phyloP scores from a whole-genome alignment of 2,329 filamentous ascomycete genomes.

The Westerdykella ornata region DNA sequence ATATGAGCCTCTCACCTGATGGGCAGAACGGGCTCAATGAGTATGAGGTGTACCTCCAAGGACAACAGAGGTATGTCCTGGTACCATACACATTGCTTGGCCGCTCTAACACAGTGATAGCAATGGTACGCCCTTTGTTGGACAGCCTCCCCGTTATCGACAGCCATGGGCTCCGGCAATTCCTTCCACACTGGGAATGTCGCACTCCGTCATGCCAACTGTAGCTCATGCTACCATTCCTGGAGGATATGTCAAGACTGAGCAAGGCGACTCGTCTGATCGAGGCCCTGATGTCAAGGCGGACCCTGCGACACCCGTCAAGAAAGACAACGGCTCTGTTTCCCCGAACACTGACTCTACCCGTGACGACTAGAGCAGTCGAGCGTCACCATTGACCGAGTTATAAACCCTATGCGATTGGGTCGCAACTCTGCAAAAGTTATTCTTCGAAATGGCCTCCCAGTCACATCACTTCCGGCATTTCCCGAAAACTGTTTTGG shows the following conservation, averaged over 20 bases:
- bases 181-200: slow-evolving; percentile 30
- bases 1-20: slow-evolving; percentile 30
- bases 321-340: slow-evolving; percentile 18
- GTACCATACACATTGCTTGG: background rate
- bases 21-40: slow-evolving; percentile 31
- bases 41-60: slow-evolving; percentile 36
- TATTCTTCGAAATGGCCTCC: slow-evolving; percentile 30
- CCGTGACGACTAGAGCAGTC: slow-evolving; percentile 21
- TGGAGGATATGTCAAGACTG: slow-evolving; percentile 19
- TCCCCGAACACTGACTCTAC: slow-evolving; percentile 20
- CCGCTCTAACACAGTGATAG: slow-evolving; percentile 4
- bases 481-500: slow-evolving; percentile 16
- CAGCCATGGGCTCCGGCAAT: slow-evolving; percentile 31
- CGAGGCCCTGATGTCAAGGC: slow-evolving; percentile 26
- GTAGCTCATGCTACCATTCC: slow-evolving; percentile 13
- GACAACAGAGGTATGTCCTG: slow-evolving; percentile 11
- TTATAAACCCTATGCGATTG: background rate
- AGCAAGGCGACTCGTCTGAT: slow-evolving; percentile 24
- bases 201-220: slow-evolving; percentile 25
- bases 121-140: slow-evolving; percentile 10
- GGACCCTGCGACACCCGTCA: slow-evolving; percentile 32
- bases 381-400: background rate
- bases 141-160: slow-evolving; percentile 19
- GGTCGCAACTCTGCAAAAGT: slow-evolving; percentile 2
- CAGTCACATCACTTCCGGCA: slow-evolving; percentile 18